These are phyloP conservation scores for Globisporangium rhizosaccharum DNA, from an alignment of 352 stramenopile genomes.

Conservation along the genomic window DNA sequence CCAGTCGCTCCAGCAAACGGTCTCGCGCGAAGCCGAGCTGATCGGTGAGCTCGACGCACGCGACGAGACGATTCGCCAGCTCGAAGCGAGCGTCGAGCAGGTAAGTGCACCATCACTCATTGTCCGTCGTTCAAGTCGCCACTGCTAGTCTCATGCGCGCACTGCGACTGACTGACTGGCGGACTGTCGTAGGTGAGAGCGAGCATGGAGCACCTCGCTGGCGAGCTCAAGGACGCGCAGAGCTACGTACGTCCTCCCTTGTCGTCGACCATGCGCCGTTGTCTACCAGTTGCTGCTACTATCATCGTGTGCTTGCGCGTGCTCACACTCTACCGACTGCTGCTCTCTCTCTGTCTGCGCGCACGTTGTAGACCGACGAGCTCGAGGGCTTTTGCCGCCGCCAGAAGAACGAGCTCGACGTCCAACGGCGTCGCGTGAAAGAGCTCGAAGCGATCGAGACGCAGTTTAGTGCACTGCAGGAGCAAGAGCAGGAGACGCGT, in stretches of 20 bases:
- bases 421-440: conserved; percentile 24
- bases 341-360: neutral
- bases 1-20: conserved; percentile 20
- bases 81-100: conserved; percentile 25
- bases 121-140: neutral
- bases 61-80: conserved; percentile 17
- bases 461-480: conserved; percentile 26
- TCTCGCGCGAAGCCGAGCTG: conserved; percentile 25
- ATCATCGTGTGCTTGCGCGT: neutral
- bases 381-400: neutral
- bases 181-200: conserved; percentile 19
- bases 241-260: conserved; percentile 26
- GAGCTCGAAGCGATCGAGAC: conserved; percentile 23
- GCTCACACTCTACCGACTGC: neutral
- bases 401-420: conserved; percentile 40
- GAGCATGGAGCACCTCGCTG: conserved; percentile 35
- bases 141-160: neutral
- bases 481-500: conserved; percentile 32
- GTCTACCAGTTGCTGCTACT: neutral
- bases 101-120: neutral
- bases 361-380: neutral
- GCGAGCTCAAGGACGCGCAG: conserved; percentile 49
- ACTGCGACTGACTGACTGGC: neutral
- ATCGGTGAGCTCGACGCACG: conserved; percentile 19
- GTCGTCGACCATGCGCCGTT: neutral